Percentiles rank a stretch among this genome's conserved stretches.
phyloP scores from a whole-genome alignment of 768 basidiomycete species.

The Terana coerulea region DNA sequence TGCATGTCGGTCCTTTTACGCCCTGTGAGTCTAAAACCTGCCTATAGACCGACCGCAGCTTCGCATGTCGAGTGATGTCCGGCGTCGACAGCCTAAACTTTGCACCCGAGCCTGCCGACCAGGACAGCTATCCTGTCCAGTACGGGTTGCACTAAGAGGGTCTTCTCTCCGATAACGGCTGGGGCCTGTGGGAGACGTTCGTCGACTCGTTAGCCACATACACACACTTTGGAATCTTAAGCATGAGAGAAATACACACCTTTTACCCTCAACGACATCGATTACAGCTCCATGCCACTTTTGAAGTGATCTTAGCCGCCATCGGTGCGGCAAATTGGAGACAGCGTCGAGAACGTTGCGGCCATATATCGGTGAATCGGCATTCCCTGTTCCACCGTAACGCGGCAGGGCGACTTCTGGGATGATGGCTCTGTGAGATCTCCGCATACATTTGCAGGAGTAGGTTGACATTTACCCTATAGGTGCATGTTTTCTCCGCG shows the following conservation, averaged over 20 bases:
- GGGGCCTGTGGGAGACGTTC: neutral
- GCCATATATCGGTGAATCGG: conserved; percentile 17
- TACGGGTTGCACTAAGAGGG: neutral
- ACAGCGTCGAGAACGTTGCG: conserved; percentile 10
- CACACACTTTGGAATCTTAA: neutral
- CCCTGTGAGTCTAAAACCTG: conserved; percentile 3
- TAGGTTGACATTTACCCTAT: conserved; percentile 13
- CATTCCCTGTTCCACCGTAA: neutral
- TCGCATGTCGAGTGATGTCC: conserved; percentile 4
- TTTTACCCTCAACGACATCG: neutral
- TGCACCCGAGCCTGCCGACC: neutral
- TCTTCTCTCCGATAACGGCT: neutral
- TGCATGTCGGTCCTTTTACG: conserved; percentile 1
- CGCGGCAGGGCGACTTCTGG: conserved; percentile 1
- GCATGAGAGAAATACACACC: neutral
- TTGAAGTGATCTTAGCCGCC: conserved; percentile 2
- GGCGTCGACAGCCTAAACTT: neutral
- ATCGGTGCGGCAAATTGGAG: conserved; percentile 11
- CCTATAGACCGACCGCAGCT: conserved; percentile 3
- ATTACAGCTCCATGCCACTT: conserved; percentile 6
- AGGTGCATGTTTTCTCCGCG: conserved; percentile 3
- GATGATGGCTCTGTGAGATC: conserved; percentile 9
- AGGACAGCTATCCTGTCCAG: neutral
- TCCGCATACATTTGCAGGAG: conserved; percentile 1
- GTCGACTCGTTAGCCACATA: neutral